Percentiles rank a stretch among this genome's conserved stretches.
Conservation (phyloP, 2,329 filamentous ascomycete genomes). For the Arthroderma sp. region DNA sequence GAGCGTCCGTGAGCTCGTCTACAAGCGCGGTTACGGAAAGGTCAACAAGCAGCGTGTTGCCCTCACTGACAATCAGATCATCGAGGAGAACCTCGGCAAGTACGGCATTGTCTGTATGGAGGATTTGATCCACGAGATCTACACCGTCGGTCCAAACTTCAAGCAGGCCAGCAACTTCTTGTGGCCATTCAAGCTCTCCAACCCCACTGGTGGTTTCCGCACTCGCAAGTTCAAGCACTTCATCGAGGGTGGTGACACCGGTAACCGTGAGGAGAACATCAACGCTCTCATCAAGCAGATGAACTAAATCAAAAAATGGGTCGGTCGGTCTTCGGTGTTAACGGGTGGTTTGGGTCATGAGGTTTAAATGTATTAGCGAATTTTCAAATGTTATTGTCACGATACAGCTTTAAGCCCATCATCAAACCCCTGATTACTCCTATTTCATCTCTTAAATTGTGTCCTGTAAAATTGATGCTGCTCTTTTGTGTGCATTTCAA, state of each 20-base stretch:
- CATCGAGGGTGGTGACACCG: conserved; percentile 95
- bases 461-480: neutral
- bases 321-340: neutral
- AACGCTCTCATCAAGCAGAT: conserved; percentile 93
- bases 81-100: conserved; percentile 93
- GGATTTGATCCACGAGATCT: conserved; percentile 98
- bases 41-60: conserved; percentile 95
- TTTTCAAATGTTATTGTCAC: neutral
- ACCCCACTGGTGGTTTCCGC: conserved; percentile 94
- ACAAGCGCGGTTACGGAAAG: conserved; percentile 99
- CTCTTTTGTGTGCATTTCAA: neutral
- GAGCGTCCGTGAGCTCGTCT: conserved; percentile 96
- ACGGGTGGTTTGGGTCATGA: conserved; percentile 5
- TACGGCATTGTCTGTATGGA: conserved; percentile 99
- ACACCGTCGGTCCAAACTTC: conserved; percentile 97
- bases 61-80: conserved; percentile 93
- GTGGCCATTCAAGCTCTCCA: conserved; percentile 99
- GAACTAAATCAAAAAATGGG: conserved; percentile 55
- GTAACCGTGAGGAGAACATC: conserved; percentile 98
- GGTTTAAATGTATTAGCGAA: conserved; percentile 8
- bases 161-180: conserved; percentile 99
- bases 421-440: conserved; percentile 4
- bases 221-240: conserved; percentile 98
- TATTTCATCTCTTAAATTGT: neutral
- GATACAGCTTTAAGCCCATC: neutral